These are phyloP conservation scores for Russula lepida DNA, from an alignment of 768 basidiomycete genomes.

Conservation along the genomic window DNA sequence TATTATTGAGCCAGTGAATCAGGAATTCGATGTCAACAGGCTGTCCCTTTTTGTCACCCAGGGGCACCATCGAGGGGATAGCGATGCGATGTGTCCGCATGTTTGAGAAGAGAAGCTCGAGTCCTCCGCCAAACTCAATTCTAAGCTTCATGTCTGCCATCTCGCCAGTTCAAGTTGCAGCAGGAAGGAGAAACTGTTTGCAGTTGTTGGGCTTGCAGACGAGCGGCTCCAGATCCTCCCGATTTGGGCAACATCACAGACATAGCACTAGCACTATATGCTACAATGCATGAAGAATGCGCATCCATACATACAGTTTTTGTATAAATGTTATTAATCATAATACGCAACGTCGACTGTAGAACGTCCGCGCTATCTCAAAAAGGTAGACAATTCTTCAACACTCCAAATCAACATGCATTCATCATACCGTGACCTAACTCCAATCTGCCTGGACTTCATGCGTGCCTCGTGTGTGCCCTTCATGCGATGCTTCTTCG, in stretches of 20 bases:
- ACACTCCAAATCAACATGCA: background rate
- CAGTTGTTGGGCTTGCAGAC: background rate
- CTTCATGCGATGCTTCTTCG: constrained; percentile 20
- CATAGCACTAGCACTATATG: background rate
- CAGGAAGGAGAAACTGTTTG: background rate
- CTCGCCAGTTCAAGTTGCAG: background rate
- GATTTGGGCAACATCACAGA: background rate
- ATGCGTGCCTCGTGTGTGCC: background rate
- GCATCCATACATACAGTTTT: background rate
- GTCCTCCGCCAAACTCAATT: constrained; percentile 76
- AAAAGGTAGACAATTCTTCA: background rate
- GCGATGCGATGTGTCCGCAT: constrained; percentile 48
- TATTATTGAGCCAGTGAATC: constrained; percentile 67
- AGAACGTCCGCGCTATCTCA: background rate
- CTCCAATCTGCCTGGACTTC: constrained; percentile 18
- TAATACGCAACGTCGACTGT: background rate
- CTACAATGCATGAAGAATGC: background rate
- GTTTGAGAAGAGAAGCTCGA: constrained; percentile 78
- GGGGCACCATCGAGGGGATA: constrained; percentile 41
- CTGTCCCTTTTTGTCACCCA: constrained; percentile 27
- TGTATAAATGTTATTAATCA: background rate
- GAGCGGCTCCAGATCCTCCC: background rate
- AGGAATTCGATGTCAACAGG: constrained; percentile 65
- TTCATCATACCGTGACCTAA: background rate
- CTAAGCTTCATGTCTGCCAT: constrained; percentile 36